These are phyloP conservation scores for Neonectria magnoliae DNA, from an alignment of 2,329 filamentous ascomycete species.

Conservation along the genomic window DNA sequence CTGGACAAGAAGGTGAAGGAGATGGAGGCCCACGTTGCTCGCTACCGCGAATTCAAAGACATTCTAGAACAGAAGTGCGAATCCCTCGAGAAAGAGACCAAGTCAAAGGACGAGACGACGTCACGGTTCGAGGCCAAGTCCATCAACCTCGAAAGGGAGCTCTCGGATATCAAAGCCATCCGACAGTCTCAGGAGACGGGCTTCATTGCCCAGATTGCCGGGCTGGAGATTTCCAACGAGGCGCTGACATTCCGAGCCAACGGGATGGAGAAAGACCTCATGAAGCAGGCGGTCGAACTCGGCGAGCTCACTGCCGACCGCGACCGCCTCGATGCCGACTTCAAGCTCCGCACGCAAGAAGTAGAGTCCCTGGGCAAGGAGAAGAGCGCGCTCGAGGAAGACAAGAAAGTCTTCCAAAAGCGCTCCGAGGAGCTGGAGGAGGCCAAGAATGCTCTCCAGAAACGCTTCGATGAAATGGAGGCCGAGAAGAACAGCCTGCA, in stretches of 20 bases:
- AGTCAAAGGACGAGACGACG: constrained; percentile 21
- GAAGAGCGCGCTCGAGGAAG: constrained; percentile 18
- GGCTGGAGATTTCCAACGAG: constrained; percentile 43
- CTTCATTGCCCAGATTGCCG: constrained; percentile 39
- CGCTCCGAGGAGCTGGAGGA: constrained; percentile 30
- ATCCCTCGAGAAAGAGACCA: constrained; percentile 38
- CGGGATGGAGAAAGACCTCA: constrained; percentile 37
- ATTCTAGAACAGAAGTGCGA: constrained; percentile 42
- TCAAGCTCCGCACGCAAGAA: constrained; percentile 30
- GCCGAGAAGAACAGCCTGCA: constrained; percentile 38
- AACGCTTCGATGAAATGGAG: constrained; percentile 32
- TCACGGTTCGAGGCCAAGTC: constrained; percentile 39
- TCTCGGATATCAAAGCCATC: constrained; percentile 38
- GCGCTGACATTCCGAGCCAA: constrained; percentile 39
- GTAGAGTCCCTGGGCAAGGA: constrained; percentile 31
- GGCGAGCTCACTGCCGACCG: constrained; percentile 39
- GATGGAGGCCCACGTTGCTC: constrained; percentile 39
- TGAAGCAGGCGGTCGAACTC: constrained; percentile 37
- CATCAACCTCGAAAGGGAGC: constrained; percentile 41
- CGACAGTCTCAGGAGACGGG: constrained; percentile 40
- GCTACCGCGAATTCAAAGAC: constrained; percentile 39
- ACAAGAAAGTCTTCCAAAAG: constrained; percentile 20
- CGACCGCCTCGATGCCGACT: constrained; percentile 34
- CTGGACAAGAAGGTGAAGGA: constrained; percentile 41
- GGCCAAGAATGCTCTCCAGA: constrained; percentile 37